Evolutionary conservation across 345 rosid genomes (phyloP).

Genomic region (Hevea brasiliensis): DNA sequence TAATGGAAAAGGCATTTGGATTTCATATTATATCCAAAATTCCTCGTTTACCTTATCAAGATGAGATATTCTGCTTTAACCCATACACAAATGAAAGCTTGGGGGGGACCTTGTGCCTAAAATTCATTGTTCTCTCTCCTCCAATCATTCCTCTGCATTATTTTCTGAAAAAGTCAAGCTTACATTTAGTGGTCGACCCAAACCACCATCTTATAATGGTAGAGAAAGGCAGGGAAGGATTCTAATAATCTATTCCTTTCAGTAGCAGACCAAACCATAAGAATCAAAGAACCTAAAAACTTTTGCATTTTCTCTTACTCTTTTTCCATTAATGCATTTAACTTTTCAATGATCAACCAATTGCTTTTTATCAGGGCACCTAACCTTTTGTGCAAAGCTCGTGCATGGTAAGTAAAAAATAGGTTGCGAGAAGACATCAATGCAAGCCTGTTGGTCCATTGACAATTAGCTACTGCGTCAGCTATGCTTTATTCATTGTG

Average conservation of each 20-base stretch:
- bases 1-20: not conserved
- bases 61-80: constrained; percentile 20
- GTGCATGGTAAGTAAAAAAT: constrained; percentile 24
- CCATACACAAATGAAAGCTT: constrained; percentile 13
- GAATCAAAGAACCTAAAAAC: constrained; percentile 10
- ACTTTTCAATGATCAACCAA: constrained; percentile 18
- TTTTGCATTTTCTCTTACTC: not conserved
- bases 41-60: constrained; percentile 17
- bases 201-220: not conserved
- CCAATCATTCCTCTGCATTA: constrained; percentile 20
- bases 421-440: not conserved
- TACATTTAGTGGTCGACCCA: constrained; percentile 19
- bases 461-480: constrained; percentile 7
- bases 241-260: not conserved
- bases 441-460: constrained; percentile 21
- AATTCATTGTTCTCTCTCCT: constrained; percentile 14
- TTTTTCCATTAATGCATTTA: not conserved
- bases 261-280: not conserved
- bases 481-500: not conserved
- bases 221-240: not conserved
- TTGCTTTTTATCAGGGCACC: not conserved
- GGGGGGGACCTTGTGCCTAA: constrained; percentile 3
- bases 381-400: constrained; percentile 21
- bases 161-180: constrained; percentile 36
- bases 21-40: not conserved